Evolutionary conservation across 208 protist genomes (phyloP).

Genomic region (Acanthamoeba triangularis): DNA sequence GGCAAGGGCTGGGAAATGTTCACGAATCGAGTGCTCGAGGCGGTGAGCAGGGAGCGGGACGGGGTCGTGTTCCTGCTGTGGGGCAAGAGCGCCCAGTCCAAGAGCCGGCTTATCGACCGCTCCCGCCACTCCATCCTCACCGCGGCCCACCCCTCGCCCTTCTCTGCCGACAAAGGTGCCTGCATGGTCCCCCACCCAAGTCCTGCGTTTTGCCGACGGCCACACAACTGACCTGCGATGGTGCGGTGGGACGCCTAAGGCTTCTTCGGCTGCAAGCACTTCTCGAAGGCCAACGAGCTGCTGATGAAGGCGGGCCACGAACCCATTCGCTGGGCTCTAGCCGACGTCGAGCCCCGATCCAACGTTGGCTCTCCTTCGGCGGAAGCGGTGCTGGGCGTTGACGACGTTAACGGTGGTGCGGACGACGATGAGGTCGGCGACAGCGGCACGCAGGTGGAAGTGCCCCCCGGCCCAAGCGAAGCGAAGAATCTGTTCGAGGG

Average conservation of each 20-base stretch:
- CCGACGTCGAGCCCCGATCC: neutral
- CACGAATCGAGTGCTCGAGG: conserved; percentile 58
- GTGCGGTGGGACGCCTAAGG: neutral
- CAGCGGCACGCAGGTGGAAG: neutral
- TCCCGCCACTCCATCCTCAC: neutral
- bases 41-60: neutral
- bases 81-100: conserved; percentile 7
- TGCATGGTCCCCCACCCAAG: neutral
- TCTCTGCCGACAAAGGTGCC: neutral
- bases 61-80: conserved; percentile 74
- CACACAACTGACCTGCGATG: too few species aligned
- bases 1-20: conserved; percentile 68
- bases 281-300: conserved; percentile 65
- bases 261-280: conserved; percentile 59
- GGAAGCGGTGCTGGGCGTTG: too few species aligned
- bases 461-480: neutral
- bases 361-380: neutral
- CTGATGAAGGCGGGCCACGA: neutral
- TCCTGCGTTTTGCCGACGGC: neutral
- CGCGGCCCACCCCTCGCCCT: neutral
- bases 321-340: neutral
- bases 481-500: neutral
- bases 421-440: neutral
- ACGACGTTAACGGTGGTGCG: neutral
- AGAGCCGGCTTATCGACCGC: neutral